Evolutionary conservation across 345 rosid species (phyloP).

Genomic region (Dovyalis caffra): DNA sequence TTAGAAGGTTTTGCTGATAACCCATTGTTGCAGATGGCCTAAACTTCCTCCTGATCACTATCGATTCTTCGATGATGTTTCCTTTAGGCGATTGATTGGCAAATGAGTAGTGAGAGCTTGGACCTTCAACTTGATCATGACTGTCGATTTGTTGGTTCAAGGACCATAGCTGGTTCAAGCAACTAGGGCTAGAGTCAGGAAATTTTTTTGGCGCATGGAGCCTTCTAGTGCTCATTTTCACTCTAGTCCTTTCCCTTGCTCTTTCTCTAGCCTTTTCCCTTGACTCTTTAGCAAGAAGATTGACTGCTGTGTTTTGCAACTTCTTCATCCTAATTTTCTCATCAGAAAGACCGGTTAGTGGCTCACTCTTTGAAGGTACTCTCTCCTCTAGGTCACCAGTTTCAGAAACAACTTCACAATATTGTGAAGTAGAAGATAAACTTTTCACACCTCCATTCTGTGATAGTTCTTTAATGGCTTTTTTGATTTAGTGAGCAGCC

Average conservation of each 20-base stretch:
- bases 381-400: constrained; percentile 1
- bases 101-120: neutral
- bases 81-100: constrained; percentile 6
- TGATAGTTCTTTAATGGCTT: constrained; percentile 50
- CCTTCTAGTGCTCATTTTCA: constrained; percentile 29
- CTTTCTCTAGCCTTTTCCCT: constrained; percentile 61
- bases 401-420: constrained; percentile 14
- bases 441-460: no score
- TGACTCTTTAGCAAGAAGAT: constrained; percentile 30
- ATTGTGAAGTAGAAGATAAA: no score
- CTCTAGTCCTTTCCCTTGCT: constrained; percentile 53
- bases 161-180: constrained; percentile 29
- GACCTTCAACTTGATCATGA: constrained; percentile 17
- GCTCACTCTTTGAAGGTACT: constrained; percentile 19
- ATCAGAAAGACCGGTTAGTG: neutral
- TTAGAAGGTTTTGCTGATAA: constrained; percentile 34
- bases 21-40: constrained; percentile 32
- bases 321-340: constrained; percentile 29
- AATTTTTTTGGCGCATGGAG: constrained; percentile 18
- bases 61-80: constrained; percentile 21
- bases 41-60: constrained; percentile 30
- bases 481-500: constrained; percentile 63
- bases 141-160: no score
- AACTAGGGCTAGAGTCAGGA: constrained; percentile 29
- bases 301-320: constrained; percentile 11